phyloP scores from a whole-genome alignment of 768 basidiomycete genomes.

The Hericium alpestre region DNA sequence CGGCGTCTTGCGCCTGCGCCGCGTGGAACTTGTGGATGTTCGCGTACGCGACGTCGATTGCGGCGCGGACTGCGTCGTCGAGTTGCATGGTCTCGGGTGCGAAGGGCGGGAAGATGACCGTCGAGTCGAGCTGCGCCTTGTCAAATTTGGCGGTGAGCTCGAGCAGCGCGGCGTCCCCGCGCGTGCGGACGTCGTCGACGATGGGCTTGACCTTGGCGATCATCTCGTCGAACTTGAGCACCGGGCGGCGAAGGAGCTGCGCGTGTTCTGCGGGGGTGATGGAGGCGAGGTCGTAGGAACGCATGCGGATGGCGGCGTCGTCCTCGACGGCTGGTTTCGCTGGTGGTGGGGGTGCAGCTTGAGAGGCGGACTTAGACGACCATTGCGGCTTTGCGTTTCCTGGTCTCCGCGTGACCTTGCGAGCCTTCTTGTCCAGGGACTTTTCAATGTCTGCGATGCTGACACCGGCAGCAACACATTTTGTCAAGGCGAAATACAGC shows the following conservation, averaged over 20 bases:
- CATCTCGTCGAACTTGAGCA: slow-evolving; percentile 82
- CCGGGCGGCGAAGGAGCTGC: slow-evolving; percentile 75
- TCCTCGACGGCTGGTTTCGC: slow-evolving; percentile 13
- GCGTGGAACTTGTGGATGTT: slow-evolving; percentile 90
- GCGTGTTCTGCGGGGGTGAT: slow-evolving; percentile 43
- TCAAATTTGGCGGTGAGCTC: slow-evolving; percentile 92
- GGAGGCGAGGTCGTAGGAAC: slow-evolving; percentile 49
- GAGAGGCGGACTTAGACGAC: slow-evolving; percentile 14
- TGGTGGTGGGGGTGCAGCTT: slow-evolving; percentile 14
- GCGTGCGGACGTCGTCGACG: slow-evolving; percentile 71
- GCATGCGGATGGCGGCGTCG: slow-evolving; percentile 63
- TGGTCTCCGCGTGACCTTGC: slow-evolving; percentile 73
- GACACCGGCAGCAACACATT: slow-evolving; percentile 78
- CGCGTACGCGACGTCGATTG: slow-evolving; percentile 83
- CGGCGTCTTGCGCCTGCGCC: slow-evolving; percentile 65
- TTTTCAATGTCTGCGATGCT: slow-evolving; percentile 72
- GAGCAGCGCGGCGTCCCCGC: slow-evolving; percentile 80
- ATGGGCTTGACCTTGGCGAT: slow-evolving; percentile 91
- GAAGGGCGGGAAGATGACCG: slow-evolving; percentile 75
- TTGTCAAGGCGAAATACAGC: slow-evolving; percentile 81
- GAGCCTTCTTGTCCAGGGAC: slow-evolving; percentile 76
- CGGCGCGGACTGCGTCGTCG: slow-evolving; percentile 52
- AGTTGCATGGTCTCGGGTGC: slow-evolving; percentile 51
- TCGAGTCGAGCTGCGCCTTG: slow-evolving; percentile 58
- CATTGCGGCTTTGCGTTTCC: slow-evolving; percentile 91